Percentiles rank a stretch among this genome's conserved stretches.
phyloP scores from a whole-genome alignment of 768 basidiomycete species.

The Rhodotorula toruloides region DNA sequence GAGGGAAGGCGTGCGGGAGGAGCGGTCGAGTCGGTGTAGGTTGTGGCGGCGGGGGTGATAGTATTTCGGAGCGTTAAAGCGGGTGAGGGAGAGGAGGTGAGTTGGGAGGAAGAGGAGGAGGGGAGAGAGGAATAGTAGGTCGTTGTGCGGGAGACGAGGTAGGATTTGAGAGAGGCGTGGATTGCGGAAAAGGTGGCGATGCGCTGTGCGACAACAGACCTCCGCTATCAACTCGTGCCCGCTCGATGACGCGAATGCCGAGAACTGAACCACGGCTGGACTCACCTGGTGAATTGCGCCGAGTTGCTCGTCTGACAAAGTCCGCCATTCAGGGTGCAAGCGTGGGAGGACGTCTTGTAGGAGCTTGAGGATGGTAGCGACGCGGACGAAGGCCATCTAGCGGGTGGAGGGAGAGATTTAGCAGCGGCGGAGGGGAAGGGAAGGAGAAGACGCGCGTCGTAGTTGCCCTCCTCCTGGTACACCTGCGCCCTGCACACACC shows the following conservation, averaged over 20 bases:
- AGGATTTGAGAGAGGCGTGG: not conserved
- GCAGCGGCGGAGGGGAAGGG: not conserved
- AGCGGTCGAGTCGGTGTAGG: constrained; percentile 4
- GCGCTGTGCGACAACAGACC: constrained; percentile 7
- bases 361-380: constrained; percentile 14
- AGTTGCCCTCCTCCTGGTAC: constrained; percentile 9
- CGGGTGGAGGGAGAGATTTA: not conserved
- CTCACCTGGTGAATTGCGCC: not conserved
- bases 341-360: constrained; percentile 9
- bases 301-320: not conserved
- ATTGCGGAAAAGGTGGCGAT: not conserved
- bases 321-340: constrained; percentile 7
- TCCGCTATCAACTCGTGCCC: too few relatives aligned
- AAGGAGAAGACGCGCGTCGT: not conserved
- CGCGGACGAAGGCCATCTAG: constrained; percentile 23
- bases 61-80: constrained; percentile 35
- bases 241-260: too few relatives aligned
- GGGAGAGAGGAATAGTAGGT: constrained; percentile 1
- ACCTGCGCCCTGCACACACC: constrained; percentile 9
- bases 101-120: not conserved
- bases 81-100: not conserved
- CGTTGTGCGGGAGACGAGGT: constrained; percentile 1
- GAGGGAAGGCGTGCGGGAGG: too few relatives aligned
- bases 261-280: not conserved
- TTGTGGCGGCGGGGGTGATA: constrained; percentile 10